These are phyloP conservation scores for Aspergillus felis DNA, from an alignment of 2,329 filamentous ascomycete species.

Conservation along the genomic window DNA sequence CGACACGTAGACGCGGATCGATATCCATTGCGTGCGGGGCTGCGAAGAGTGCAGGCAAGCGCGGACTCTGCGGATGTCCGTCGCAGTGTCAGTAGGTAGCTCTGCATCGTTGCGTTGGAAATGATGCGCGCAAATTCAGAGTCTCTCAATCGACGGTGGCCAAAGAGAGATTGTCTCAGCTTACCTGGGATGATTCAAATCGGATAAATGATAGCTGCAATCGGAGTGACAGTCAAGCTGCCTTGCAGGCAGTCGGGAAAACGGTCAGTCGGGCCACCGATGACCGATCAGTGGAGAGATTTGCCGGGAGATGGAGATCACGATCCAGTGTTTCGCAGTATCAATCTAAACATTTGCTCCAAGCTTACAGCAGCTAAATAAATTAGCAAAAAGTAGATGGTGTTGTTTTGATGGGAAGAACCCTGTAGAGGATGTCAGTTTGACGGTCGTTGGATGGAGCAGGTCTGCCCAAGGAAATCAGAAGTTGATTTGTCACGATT, in stretches of 20 bases:
- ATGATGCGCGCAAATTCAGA: neutral
- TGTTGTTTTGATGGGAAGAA: neutral
- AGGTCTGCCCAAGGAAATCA: neutral
- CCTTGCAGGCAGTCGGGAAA: conserved; percentile 2
- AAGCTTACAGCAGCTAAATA: neutral
- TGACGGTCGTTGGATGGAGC: neutral
- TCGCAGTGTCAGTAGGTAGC: neutral
- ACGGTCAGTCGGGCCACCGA: conserved; percentile 6
- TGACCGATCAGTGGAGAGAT: conserved; percentile 1
- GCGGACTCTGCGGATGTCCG: neutral
- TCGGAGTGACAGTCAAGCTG: neutral
- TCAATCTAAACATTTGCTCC: neutral
- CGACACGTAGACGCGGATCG: conserved; percentile 29
- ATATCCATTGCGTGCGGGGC: conserved; percentile 25
- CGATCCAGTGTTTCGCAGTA: neutral
- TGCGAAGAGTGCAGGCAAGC: neutral
- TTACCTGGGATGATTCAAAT: neutral
- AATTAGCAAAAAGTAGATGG: neutral
- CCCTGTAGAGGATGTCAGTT: neutral
- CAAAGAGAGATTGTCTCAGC: neutral
- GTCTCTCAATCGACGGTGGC: neutral
- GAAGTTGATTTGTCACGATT: neutral
- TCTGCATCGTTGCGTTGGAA: neutral
- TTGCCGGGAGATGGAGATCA: neutral
- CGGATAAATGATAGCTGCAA: neutral